Evolutionary conservation across 2,329 filamentous ascomycete species (phyloP), one percentile per base, ranked within the genome.

Genomic region (Aspergillus ibericus): DNA sequence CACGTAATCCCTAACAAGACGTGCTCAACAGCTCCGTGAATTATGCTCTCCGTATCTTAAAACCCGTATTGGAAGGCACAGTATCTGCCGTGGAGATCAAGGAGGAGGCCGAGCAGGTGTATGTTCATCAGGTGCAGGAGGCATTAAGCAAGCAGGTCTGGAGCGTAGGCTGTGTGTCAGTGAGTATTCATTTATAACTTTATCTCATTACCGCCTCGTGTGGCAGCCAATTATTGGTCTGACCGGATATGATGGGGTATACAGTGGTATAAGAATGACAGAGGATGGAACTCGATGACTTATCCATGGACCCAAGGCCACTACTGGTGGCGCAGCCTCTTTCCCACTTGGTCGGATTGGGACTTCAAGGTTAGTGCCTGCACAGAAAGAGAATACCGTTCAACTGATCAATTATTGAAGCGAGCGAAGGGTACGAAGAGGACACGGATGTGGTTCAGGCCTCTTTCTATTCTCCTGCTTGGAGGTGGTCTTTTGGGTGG

Each of bases 1-100:
- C n/a, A n/a, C n/a, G n/a, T n/a, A n/a, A n/a, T n/a, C n/a, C n/a
- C 15, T 32, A 32, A 53, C 36, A 64, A 20, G 22, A n/a, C n/a
- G 22, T 10, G 6, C 4, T 20, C 9, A 44, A 70, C 22, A 25
- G 67, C 70, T 81, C 81, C 66, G 75, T 86, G 59, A 83, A 86
- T 63, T 86, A 83, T 67, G 79, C 82, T 0, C 71, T 88, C 4
- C 83, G 84, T 0, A 77, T 88, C 59, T 79, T 88, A 59, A 80
- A 79, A 62, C 81, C 82, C 5, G 73, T 86, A 9, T 58, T 83
- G 4, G 67, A 72, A 9, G 79, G 79, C 1, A 74, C 81, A 22
- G 76, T 75, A 6, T 64, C 59, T 1, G 71, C 72, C 1, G 72
- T 78, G 8, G 81, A 82, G 50, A 70, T 84, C 25, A 83, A 77